phyloP scores from a whole-genome alignment of 345 rosid species.

The Arabis alpina region DNA sequence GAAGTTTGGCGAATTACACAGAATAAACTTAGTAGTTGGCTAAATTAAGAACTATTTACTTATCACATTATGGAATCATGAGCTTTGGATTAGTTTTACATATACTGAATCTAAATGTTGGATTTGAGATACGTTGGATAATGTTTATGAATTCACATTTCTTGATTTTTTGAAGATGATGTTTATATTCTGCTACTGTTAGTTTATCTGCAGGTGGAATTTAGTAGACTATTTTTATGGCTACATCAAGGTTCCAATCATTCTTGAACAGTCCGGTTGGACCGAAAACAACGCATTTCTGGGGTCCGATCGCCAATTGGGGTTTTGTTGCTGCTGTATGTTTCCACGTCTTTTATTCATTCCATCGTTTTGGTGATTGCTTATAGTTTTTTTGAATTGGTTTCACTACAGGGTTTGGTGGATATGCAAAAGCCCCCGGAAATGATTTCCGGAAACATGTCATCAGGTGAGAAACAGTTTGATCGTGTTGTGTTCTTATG shows the following conservation, averaged over 20 bases:
- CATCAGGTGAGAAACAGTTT: constrained; percentile 53
- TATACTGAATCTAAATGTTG: neutral
- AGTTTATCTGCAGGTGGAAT: constrained; percentile 18
- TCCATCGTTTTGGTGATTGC: neutral
- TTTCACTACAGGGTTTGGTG: constrained; percentile 68
- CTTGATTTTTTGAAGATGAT: constrained; percentile 7
- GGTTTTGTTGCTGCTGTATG: constrained; percentile 83
- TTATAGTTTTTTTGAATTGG: neutral
- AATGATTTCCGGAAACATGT: constrained; percentile 90
- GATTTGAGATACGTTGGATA: neutral
- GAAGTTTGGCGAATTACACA: no score
- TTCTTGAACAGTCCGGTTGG: constrained; percentile 88
- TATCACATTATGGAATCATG: no score
- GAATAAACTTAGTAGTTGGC: no score
- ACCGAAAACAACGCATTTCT: constrained; percentile 86
- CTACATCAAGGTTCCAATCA: constrained; percentile 68
- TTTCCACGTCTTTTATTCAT: constrained; percentile 17
- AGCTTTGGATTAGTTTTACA: no score
- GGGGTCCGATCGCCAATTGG: constrained; percentile 95
- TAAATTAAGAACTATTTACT: no score
- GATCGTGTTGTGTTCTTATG: neutral
- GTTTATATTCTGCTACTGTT: neutral
- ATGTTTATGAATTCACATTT: neutral
- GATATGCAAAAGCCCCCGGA: constrained; percentile 97
- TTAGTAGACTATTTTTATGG: constrained; percentile 44